Conservation (phyloP, 2,329 filamentous ascomycete species). For the Curvularia lunata region DNA sequence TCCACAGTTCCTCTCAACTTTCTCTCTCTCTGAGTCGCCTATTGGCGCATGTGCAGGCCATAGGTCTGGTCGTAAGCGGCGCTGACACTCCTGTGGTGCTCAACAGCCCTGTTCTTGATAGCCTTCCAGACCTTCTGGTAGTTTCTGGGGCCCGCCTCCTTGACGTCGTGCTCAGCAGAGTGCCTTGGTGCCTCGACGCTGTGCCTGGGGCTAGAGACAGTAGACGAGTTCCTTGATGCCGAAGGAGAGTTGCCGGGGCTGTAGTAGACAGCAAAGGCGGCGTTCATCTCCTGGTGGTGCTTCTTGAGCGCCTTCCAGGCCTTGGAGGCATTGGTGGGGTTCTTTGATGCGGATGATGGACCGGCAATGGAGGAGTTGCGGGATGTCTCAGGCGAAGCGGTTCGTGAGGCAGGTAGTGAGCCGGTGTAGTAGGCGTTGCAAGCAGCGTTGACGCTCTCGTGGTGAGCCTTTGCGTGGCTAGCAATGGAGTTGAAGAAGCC, state of each 20-base stretch:
- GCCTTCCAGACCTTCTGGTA: conserved; percentile 34
- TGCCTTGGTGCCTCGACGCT: conserved; percentile 22
- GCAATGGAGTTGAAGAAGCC: conserved; percentile 34
- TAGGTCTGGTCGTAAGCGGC: conserved; percentile 29
- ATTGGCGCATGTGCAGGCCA: conserved; percentile 11
- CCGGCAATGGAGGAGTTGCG: conserved; percentile 28
- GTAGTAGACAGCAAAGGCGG: conserved; percentile 39
- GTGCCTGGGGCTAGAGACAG: conserved; percentile 19
- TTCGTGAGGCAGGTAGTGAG: conserved; percentile 17
- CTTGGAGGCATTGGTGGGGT: conserved; percentile 30
- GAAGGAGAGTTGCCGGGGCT: conserved; percentile 20
- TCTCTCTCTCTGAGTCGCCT: too few species aligned
- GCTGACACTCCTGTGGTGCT: conserved; percentile 41
- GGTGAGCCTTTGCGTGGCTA: conserved; percentile 40
- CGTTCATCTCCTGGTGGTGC: conserved; percentile 42
- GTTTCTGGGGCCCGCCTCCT: conserved; percentile 23
- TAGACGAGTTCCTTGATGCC: conserved; percentile 18
- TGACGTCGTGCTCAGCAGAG: conserved; percentile 10
- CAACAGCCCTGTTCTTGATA: conserved; percentile 37
- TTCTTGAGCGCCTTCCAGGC: conserved; percentile 40
- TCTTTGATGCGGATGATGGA: conserved; percentile 19
- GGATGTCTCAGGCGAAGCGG: conserved; percentile 18
- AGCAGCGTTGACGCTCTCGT: conserved; percentile 38
- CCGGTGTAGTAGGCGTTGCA: conserved; percentile 33
- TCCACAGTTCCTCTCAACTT: not conserved